Conservation (phyloP, 768 basidiomycete genomes). For the Trametes sanguinea region DNA sequence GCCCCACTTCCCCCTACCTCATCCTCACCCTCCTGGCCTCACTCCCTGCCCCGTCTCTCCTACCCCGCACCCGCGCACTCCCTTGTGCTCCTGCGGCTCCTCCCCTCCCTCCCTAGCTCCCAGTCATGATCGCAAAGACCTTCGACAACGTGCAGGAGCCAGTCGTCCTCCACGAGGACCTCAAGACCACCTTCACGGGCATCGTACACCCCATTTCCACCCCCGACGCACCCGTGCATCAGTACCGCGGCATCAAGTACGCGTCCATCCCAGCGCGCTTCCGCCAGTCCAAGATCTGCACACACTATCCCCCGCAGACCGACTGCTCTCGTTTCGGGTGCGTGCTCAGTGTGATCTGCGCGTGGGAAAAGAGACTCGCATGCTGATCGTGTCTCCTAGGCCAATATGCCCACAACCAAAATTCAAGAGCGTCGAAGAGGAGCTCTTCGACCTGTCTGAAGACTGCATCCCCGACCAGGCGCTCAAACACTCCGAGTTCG, state of each 20-base stretch:
- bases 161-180: slow-evolving; percentile 51
- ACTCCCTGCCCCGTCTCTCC: not conserved
- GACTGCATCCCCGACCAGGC: slow-evolving; percentile 54
- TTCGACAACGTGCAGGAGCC: slow-evolving; percentile 27
- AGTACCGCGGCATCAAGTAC: slow-evolving; percentile 80
- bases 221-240: slow-evolving; percentile 56
- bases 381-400: slow-evolving; percentile 37
- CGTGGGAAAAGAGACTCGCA: not conserved
- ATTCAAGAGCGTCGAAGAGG: slow-evolving; percentile 54
- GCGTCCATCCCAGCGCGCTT: slow-evolving; percentile 74
- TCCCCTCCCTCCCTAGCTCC: not conserved
- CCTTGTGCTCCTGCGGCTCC: slow-evolving; percentile 1
- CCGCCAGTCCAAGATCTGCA: slow-evolving; percentile 66
- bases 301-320: slow-evolving; percentile 55
- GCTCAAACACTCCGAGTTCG: slow-evolving; percentile 70
- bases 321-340: slow-evolving; percentile 73
- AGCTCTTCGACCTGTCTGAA: slow-evolving; percentile 58
- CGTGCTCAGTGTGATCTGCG: slow-evolving; percentile 24
- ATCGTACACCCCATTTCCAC: slow-evolving; percentile 63
- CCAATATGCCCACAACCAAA: slow-evolving; percentile 75
- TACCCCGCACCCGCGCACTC: slow-evolving; percentile 3
- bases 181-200: slow-evolving; percentile 68
- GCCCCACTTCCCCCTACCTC: slow-evolving; percentile 6
- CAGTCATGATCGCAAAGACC: slow-evolving; percentile 30
- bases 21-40: not conserved